These are phyloP conservation scores for Phaeodactylum tricornutum DNA, from an alignment of 108 stramenopile species.

Conservation along the genomic window DNA sequence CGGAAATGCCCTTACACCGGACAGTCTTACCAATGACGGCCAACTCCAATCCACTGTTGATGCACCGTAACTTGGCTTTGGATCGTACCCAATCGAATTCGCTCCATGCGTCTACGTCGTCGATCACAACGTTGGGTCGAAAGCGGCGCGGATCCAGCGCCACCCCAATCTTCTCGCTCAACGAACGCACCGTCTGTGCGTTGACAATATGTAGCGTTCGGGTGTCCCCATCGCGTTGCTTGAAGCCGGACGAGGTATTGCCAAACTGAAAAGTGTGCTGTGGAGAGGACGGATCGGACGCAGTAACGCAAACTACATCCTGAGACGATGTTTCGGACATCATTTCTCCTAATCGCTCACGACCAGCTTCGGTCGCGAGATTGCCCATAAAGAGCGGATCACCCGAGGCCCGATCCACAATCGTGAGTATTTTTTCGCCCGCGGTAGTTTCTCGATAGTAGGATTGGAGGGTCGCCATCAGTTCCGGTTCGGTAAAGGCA, in stretches of 20 bases:
- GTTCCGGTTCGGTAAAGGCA: constrained; percentile 41
- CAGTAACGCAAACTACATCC: constrained; percentile 27
- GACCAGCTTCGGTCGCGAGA: constrained; percentile 15
- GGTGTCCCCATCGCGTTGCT: constrained; percentile 41
- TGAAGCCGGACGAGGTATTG: constrained; percentile 46
- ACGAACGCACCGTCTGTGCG: constrained; percentile 26
- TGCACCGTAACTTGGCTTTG: constrained; percentile 12
- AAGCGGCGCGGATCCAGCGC: constrained; percentile 32
- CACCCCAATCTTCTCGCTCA: constrained; percentile 18
- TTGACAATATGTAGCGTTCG: constrained; percentile 51
- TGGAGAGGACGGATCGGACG: constrained; percentile 6
- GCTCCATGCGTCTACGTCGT: constrained; percentile 31
- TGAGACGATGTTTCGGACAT: constrained; percentile 33
- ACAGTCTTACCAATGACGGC: constrained; percentile 36
- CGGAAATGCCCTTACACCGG: constrained; percentile 43
- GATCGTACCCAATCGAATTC: constrained; percentile 55
- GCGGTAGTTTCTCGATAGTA: constrained; percentile 18
- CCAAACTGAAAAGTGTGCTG: constrained; percentile 48
- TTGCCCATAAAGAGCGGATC: no score
- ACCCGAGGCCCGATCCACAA: no score
- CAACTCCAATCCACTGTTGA: constrained; percentile 7
- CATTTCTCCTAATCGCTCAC: constrained; percentile 29
- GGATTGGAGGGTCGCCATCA: constrained; percentile 27
- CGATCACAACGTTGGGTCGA: constrained; percentile 49
- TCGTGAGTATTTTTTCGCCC: constrained; percentile 18